phyloP scores from a whole-genome alignment of 164 flowering plant genomes.

The Magnolia sinica region DNA sequence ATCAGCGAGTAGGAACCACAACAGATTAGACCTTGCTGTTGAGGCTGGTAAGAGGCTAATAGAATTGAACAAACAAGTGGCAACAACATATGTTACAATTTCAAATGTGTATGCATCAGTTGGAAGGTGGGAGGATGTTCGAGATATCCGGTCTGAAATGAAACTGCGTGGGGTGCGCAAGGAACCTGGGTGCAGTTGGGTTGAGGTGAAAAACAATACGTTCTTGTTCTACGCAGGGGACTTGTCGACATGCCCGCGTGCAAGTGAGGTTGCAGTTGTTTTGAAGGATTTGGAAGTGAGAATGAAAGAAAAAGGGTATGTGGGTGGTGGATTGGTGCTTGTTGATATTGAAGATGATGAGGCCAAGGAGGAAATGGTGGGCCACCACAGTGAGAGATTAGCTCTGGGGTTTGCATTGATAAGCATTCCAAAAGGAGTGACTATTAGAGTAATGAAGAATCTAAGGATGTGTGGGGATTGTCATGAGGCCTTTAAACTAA shows the following conservation, averaged over 20 bases:
- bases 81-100: slow-evolving; percentile 50
- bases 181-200: slow-evolving; percentile 77
- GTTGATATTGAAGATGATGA: slow-evolving; percentile 72
- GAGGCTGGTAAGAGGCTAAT: slow-evolving; percentile 48
- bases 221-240: slow-evolving; percentile 53
- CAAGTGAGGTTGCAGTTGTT: slow-evolving; percentile 29
- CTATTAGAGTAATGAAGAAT: slow-evolving; percentile 66
- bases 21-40: slow-evolving; percentile 50
- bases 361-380: slow-evolving; percentile 40
- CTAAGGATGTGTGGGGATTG: slow-evolving; percentile 68
- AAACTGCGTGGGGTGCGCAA: slow-evolving; percentile 43
- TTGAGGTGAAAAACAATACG: slow-evolving; percentile 43
- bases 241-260: slow-evolving; percentile 24
- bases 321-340: slow-evolving; percentile 38
- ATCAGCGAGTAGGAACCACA: slow-evolving; percentile 52
- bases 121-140: slow-evolving; percentile 55
- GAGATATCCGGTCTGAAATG: slow-evolving; percentile 41
- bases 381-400: slow-evolving; percentile 64
- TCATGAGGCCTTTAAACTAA: slow-evolving; percentile 60
- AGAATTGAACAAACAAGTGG: slow-evolving; percentile 40
- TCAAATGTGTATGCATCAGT: slow-evolving; percentile 50
- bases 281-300: slow-evolving; percentile 42
- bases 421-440: slow-evolving; percentile 43
- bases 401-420: slow-evolving; percentile 64
- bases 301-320: slow-evolving; percentile 57